phyloP scores from a whole-genome alignment of 257 asterid genomes.

The Scutellaria galericulata region DNA sequence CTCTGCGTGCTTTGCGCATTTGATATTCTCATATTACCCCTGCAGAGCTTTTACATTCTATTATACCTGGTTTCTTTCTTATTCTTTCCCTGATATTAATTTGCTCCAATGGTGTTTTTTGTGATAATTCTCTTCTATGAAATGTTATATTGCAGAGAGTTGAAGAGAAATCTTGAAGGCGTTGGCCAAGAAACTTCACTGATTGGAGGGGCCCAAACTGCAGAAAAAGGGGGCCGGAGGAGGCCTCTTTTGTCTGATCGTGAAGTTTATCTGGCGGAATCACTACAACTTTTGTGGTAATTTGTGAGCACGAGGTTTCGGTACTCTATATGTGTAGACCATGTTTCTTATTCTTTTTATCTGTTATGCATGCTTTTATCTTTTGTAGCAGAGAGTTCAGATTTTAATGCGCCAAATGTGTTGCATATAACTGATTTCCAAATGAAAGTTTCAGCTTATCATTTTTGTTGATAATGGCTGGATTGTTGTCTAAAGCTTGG shows the following conservation, averaged over 20 bases:
- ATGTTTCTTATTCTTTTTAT: conserved; percentile 2
- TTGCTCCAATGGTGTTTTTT: conserved; percentile 31
- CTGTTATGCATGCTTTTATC: conserved; percentile 27
- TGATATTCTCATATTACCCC: conserved; percentile 35
- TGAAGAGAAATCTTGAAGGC: conserved; percentile 1
- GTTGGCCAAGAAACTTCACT: conserved; percentile 37
- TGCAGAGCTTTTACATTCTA: conserved; percentile 25
- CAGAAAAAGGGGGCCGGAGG: conserved; percentile 30
- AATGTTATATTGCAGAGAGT: not conserved
- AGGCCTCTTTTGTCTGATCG: conserved; percentile 44
- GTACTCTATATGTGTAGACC: conserved; percentile 36
- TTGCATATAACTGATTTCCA: conserved; percentile 27
- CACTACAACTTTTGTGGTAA: conserved; percentile 47
- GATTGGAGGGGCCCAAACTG: conserved; percentile 40
- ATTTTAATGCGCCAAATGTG: conserved; percentile 35
- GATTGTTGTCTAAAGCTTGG: conserved; percentile 29
- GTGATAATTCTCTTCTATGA: conserved; percentile 24
- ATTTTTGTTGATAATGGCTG: not conserved
- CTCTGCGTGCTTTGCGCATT: conserved; percentile 15
- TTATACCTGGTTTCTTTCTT: conserved; percentile 3
- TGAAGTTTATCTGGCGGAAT: conserved; percentile 50
- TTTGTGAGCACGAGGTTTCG: conserved; percentile 68
- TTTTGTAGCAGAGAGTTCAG: not conserved
- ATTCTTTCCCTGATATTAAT: conserved; percentile 31
- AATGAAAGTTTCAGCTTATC: conserved; percentile 20